Conservation (phyloP, 78 protist species). For the Monocercomonoides exilis region DNA sequence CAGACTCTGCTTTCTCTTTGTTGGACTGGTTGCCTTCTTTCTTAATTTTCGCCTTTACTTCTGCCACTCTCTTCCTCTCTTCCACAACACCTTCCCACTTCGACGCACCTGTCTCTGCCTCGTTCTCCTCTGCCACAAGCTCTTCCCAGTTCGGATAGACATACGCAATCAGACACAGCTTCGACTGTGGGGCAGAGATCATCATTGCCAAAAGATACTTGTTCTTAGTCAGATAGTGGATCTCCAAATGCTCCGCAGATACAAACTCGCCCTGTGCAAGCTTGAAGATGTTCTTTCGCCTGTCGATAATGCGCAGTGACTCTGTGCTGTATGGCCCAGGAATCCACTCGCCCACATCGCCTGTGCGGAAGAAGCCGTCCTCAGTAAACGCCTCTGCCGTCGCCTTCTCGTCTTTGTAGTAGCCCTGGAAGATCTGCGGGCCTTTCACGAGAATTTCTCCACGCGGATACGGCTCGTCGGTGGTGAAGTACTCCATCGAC, state of each 20-base stretch:
- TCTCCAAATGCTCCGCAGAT: not conserved
- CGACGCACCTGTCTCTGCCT: not conserved
- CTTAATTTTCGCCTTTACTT: too few relatives aligned
- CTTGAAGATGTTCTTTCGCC: not conserved
- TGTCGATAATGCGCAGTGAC: not conserved
- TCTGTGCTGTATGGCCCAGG: not conserved
- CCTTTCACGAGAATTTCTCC: not conserved
- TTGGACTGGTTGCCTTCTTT: not conserved
- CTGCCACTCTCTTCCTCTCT: not conserved
- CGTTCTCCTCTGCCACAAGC: not conserved
- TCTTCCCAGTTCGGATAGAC: not conserved
- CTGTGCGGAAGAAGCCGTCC: constrained; percentile 19
- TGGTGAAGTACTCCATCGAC: not conserved
- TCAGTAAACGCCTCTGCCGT: constrained; percentile 4
- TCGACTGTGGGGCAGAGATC: not conserved
- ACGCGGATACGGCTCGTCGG: not conserved
- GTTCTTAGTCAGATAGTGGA: not conserved
- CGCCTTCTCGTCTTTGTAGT: not conserved
- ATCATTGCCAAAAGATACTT: not conserved
- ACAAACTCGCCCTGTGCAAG: not conserved
- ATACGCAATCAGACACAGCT: not conserved
- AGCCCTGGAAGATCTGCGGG: not conserved
- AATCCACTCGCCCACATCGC: constrained; percentile 12
- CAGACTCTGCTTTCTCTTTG: not conserved
- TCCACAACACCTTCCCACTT: not conserved